These are phyloP conservation scores for Dactylonectria estremocensis DNA, from an alignment of 2,329 filamentous ascomycete genomes.

Conservation along the genomic window DNA sequence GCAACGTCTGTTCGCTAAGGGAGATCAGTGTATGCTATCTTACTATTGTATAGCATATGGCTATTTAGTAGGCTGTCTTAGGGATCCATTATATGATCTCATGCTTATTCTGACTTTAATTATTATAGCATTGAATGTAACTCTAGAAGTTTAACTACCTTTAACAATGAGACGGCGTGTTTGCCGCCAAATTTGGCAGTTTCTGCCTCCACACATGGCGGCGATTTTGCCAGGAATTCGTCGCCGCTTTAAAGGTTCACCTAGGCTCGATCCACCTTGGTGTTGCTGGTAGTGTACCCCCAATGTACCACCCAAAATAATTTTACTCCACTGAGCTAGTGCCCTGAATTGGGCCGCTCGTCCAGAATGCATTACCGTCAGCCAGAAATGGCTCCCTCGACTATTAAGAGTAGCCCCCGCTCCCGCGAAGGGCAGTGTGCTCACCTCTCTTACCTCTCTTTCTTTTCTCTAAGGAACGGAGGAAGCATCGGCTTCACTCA, in stretches of 20 bases:
- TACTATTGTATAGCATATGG: not conserved
- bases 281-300: not conserved
- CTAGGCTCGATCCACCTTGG: too few relatives aligned
- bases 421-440: not conserved
- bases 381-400: not conserved
- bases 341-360: not conserved
- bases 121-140: not conserved
- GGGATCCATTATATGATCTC: slow-evolving; percentile 6
- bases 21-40: not conserved
- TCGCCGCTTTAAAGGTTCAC: too few relatives aligned
- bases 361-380: not conserved
- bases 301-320: not conserved
- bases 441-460: not conserved
- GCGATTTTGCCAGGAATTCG: too few relatives aligned
- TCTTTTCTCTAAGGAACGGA: not conserved
- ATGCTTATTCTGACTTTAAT: slow-evolving; percentile 2
- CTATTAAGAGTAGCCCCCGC: not conserved
- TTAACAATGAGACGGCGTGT: too few relatives aligned
- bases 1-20: not conserved
- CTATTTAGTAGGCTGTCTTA: not conserved
- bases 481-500: not conserved
- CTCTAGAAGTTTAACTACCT: slow-evolving; percentile 3
- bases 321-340: not conserved
- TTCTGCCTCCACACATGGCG: too few relatives aligned
- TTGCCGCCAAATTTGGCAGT: too few relatives aligned